Evolutionary conservation across 805 yeast genomes (phyloP), one percentile per base, ranked within the genome.

Genomic region (Cephaloascus albidus): DNA sequence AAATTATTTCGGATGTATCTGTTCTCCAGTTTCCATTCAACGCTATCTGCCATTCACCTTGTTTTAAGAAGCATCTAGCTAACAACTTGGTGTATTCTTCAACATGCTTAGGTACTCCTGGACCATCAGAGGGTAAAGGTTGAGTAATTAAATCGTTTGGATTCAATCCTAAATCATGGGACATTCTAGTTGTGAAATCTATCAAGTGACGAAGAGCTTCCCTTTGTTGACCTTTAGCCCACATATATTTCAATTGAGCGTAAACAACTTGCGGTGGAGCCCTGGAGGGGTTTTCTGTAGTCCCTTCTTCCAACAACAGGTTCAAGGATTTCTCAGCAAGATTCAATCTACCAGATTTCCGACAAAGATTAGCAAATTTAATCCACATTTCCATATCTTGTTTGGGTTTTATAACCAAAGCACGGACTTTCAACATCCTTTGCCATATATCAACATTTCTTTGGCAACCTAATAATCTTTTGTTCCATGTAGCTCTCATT

Each of bases 391-490:
- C 93, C 93, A 89, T 84, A 55, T 93, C 97, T 52, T 93, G 95
- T 48, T 89, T 86, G 2, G 98, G 99, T 46, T 83, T 82, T 35
- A 93, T 85, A 12, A 93, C 97, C 36, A 93, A 68, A 0, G 97
- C 90, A 41, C 98, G 72, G 2, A 90, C 96, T 55, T 89, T 85
- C 43, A 93, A 70, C 78, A 93, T 81, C 53, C 97, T 71, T 57
- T 90, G 97, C 98, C 99, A 93, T n/a, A 89, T 88, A 61, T 93
- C 99, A 38, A 93, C 97, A 61, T 93, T 93, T 49, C 93, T 74
- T 61, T 93, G 98, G 54, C 97, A 88, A 2, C 97, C 97, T 43
- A 86, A 64, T 38, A 93, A 65, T 51, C 99, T 74, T 38, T 85
- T 85, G 53, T 85, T 87, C 98, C 98, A 94, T 0, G 97, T 90